Conservation (phyloP, 176 grass and related monocot species). For the Carex parvula region DNA sequence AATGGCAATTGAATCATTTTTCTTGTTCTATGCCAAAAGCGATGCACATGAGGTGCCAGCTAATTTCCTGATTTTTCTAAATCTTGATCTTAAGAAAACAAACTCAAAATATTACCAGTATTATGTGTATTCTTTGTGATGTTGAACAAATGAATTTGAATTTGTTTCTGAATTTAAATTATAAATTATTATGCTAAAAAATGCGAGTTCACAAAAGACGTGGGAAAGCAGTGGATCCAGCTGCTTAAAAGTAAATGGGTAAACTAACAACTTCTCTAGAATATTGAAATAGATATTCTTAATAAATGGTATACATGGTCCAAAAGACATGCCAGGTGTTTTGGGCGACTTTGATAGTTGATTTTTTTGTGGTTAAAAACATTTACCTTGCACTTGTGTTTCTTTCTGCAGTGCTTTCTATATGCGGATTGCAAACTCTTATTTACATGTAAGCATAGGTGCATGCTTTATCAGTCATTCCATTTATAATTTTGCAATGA, state of each 20-base stretch:
- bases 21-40: background rate
- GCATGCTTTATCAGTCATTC: background rate
- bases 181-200: background rate
- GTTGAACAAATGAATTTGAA: background rate
- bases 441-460: slow-evolving; percentile 48
- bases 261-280: background rate
- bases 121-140: background rate
- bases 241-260: too few relatives aligned
- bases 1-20: background rate
- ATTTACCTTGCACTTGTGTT: background rate
- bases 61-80: background rate
- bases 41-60: background rate
- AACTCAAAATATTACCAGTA: background rate
- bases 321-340: background rate
- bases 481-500: slow-evolving; percentile 2
- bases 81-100: background rate
- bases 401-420: slow-evolving; percentile 51
- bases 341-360: background rate
- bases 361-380: background rate
- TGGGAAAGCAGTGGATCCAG: background rate
- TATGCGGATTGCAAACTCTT: slow-evolving; percentile 45
- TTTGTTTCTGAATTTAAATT: too few relatives aligned
- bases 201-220: background rate
- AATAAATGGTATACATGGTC: background rate
- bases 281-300: background rate